A percentile compares a stretch with the other conserved stretches of the same genome.
Conservation (phyloP, 2,329 filamentous ascomycete species). For the Ophiostoma perfectum region DNA sequence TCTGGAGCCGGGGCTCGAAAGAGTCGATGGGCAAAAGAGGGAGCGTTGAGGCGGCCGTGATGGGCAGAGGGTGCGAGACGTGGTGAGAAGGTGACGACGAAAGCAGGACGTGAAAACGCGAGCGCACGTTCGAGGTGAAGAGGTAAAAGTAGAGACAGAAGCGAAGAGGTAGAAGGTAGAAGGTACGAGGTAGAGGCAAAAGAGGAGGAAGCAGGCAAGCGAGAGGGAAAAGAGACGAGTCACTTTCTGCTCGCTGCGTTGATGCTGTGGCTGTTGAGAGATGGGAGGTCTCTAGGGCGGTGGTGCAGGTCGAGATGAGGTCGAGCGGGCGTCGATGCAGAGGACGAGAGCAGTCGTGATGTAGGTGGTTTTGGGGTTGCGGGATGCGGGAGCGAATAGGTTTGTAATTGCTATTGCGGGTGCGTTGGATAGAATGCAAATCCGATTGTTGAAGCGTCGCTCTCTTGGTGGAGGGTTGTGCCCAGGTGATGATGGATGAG, state of each 20-base stretch:
- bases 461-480: slow-evolving; percentile 14
- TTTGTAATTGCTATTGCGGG: neutral
- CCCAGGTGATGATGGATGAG: slow-evolving; percentile 13
- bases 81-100: too few relatives aligned
- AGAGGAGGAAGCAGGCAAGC: neutral
- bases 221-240: neutral
- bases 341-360: neutral
- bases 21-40: slow-evolving; percentile 22
- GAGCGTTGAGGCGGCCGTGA: slow-evolving; percentile 32
- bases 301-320: neutral
- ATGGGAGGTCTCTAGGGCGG: neutral
- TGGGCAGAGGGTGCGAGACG: slow-evolving; percentile 21
- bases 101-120: neutral
- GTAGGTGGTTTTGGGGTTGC: neutral
- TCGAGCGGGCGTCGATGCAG: neutral
- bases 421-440: neutral
- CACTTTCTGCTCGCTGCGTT: neutral
- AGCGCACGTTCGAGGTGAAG: neutral
- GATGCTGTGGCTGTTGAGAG: neutral
- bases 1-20: slow-evolving; percentile 26
- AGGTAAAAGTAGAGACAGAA: neutral
- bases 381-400: neutral
- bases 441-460: slow-evolving; percentile 10
- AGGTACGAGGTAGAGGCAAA: neutral
- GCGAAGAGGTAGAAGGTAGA: neutral